Conservation (phyloP, 192 early-diverging fungal genomes). For the Phycomyces blakesleeanus region DNA sequence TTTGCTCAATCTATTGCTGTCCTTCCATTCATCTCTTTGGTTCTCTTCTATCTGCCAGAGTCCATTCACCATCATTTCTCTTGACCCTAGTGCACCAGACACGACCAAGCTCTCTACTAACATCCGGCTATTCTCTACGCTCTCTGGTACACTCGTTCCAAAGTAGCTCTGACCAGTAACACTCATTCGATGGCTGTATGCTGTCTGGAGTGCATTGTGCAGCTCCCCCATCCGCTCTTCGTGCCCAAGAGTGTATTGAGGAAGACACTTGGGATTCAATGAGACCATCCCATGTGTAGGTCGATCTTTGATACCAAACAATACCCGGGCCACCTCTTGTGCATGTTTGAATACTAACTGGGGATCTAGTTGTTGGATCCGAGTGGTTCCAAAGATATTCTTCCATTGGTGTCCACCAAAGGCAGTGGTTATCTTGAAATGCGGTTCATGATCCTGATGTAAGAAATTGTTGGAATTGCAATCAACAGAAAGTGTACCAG, state of each 20-base stretch:
- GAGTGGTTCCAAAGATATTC: slow-evolving; percentile 41
- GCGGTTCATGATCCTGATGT: slow-evolving; percentile 49
- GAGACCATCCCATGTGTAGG: slow-evolving; percentile 51
- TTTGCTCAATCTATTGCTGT: slow-evolving; percentile 14
- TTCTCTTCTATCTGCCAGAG: slow-evolving; percentile 8
- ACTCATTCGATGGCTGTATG: slow-evolving; percentile 57
- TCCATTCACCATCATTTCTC: slow-evolving; percentile 28
- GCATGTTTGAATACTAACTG: slow-evolving; percentile 45
- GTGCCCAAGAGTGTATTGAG: slow-evolving; percentile 87
- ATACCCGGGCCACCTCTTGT: slow-evolving; percentile 49
- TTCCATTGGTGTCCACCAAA: slow-evolving; percentile 80
- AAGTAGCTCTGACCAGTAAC: slow-evolving; percentile 80
- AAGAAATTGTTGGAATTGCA: slow-evolving; percentile 83
- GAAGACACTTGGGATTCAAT: slow-evolving; percentile 75
- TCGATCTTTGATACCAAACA: slow-evolving; percentile 50
- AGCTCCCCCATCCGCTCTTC: slow-evolving; percentile 60
- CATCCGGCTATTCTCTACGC: slow-evolving; percentile 62
- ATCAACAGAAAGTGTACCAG: slow-evolving; percentile 69
- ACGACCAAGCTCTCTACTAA: slow-evolving; percentile 55
- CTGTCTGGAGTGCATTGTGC: slow-evolving; percentile 49
- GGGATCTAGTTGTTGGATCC: slow-evolving; percentile 10
- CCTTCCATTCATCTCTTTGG: slow-evolving; percentile 1
- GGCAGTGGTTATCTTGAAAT: slow-evolving; percentile 78
- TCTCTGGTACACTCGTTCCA: slow-evolving; percentile 85
- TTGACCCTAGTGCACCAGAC: slow-evolving; percentile 37